phyloP scores from a whole-genome alignment of 768 basidiomycete species.

The Cystobasidium onofrii region DNA sequence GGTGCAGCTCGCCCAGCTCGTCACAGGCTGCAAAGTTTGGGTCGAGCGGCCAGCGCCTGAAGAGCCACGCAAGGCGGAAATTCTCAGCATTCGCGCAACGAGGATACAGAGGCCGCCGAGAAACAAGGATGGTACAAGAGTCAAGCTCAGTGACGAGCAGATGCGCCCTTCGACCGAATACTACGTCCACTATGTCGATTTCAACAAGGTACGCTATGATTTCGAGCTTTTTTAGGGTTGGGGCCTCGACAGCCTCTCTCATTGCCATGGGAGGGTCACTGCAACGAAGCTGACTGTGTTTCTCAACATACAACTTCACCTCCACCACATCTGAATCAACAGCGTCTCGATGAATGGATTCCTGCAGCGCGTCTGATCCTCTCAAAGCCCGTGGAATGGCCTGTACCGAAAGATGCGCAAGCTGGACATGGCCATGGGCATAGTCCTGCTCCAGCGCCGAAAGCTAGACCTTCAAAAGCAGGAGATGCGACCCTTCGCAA shows the following conservation, averaged over 20 bases:
- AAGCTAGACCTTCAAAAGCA: constrained; percentile 14
- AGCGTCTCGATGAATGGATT: constrained; percentile 93
- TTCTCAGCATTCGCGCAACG: constrained; percentile 80
- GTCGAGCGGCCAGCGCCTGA: constrained; percentile 68
- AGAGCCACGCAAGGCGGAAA: constrained; percentile 90
- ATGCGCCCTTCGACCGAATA: constrained; percentile 53
- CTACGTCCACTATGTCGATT: constrained; percentile 97
- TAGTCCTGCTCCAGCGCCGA: constrained; percentile 29
- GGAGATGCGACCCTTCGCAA: constrained; percentile 35
- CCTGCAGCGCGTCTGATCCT: constrained; percentile 76
- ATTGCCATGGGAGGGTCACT: not conserved
- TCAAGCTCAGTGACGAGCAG: not conserved
- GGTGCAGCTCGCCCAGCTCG: constrained; percentile 28
- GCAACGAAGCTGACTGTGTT: not conserved
- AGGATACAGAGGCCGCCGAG: constrained; percentile 51
- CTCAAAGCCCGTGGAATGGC: constrained; percentile 84
- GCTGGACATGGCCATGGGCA: constrained; percentile 8
- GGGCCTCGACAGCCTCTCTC: not conserved
- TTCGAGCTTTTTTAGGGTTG: not conserved
- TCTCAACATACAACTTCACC: not conserved
- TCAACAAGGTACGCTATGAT: constrained; percentile 62
- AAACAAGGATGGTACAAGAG: constrained; percentile 42
- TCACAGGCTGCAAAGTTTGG: constrained; percentile 79
- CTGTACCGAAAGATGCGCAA: constrained; percentile 45
- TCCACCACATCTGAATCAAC: too few species aligned